Evolutionary conservation across 2,329 filamentous ascomycete genomes (phyloP), one percentile per base, ranked within the genome.

Genomic region (Cladosporium cucumerinum): DNA sequence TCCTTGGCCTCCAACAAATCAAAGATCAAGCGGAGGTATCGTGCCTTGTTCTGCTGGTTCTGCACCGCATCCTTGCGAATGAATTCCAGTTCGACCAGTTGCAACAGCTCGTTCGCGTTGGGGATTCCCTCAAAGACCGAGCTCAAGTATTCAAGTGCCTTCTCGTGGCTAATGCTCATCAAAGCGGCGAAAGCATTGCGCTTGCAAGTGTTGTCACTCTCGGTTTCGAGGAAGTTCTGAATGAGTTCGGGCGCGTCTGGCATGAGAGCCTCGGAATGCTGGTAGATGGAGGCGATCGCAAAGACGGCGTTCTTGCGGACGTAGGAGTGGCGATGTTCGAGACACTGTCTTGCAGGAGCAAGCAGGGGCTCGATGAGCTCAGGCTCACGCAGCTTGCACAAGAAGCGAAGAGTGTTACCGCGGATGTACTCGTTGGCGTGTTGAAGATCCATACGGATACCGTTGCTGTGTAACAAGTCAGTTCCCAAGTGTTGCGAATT

Each of bases 271-370:
- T 95, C 93, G 30, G 92, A 94, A 80, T 97, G 93, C 75, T 90
- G 87, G 82, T 88, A 94, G 76, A 99, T 97, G 62, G 93, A 95
- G 16, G 95, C 88, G 67, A 99, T 87, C 28, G 95, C 95, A 78
- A 95, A 97, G 26, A 97, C 95, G 57, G 95, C 94, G 73, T 97
- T 98, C 84, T 99, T 99, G 75, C 95, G 91, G 65, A 99, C 95
- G 76, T 99, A 99, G 65, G 92, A 94, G 78, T 99, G 95, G 69
- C 95, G 89, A 79, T 99, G 93, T 78, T 97, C 93, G 67, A 99
- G 88, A 78, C 95, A 99, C 66, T 89, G 89, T 73, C 95, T 89
- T 57, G 93, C 92, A 18, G 95, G 96, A 48, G 94, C 96, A 51
- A 99, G 87, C 63, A 98, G 87, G 58, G 95, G 95, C 79, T 99